Conservation (phyloP, 2,329 filamentous ascomycete species). For the Metarhizium sp. region DNA sequence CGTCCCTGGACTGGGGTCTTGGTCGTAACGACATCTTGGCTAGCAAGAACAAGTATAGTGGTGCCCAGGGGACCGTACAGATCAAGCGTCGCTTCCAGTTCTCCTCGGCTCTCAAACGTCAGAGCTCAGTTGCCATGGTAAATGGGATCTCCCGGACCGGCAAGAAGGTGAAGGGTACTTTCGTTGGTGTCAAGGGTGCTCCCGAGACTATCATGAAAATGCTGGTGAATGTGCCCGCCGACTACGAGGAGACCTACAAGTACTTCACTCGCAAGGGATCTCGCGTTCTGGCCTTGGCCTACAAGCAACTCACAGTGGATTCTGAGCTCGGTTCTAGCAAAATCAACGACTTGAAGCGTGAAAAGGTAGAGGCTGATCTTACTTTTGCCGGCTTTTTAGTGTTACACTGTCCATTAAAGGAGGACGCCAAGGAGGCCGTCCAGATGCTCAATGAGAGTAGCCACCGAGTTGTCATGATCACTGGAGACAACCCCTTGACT, state of each 20-base stretch:
- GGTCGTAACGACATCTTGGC: conserved; percentile 79
- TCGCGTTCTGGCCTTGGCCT: conserved; percentile 85
- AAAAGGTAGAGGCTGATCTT: conserved; percentile 77
- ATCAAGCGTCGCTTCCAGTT: conserved; percentile 98
- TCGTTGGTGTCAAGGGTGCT: conserved; percentile 92
- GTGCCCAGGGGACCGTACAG: conserved; percentile 63
- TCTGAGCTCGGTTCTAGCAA: conserved; percentile 71
- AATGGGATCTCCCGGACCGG: conserved; percentile 63
- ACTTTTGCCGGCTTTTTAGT: conserved; percentile 93
- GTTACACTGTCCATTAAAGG: conserved; percentile 89
- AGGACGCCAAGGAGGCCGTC: conserved; percentile 87
- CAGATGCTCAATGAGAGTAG: conserved; percentile 98
- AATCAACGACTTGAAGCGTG: conserved; percentile 90
- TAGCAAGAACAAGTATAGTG: conserved; percentile 37
- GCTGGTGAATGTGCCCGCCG: conserved; percentile 68
- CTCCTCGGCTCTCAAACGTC: conserved; percentile 89
- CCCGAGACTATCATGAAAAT: conserved; percentile 96
- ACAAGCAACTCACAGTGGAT: conserved; percentile 80
- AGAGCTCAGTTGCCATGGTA: conserved; percentile 86
- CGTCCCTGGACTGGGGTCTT: conserved; percentile 85
- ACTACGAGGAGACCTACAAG: conserved; percentile 98
- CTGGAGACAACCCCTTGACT: conserved; percentile 93
- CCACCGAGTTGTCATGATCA: conserved; percentile 98
- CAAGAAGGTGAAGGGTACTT: conserved; percentile 72
- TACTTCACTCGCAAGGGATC: conserved; percentile 95